Percentiles rank a stretch among this genome's conserved stretches.
Evolutionary conservation across 2,329 filamentous ascomycete genomes (phyloP).

Genomic region (Phoma sp.): DNA sequence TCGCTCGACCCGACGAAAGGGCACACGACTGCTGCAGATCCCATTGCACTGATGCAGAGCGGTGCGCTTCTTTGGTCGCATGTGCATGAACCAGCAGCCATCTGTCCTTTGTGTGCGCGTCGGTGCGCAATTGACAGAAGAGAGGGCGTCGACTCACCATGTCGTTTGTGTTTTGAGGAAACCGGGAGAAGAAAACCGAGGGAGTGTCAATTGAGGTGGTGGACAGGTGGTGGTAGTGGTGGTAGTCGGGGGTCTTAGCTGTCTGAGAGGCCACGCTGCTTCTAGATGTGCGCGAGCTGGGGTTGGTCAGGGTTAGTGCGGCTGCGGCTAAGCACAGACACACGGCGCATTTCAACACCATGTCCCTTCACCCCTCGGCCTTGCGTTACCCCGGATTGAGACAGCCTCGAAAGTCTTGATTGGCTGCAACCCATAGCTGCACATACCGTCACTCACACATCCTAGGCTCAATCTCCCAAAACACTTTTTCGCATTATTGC

Average conservation of each 20-base stretch:
- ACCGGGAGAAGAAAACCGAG: conserved; percentile 14
- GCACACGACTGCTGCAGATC: neutral
- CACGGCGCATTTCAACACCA: conserved; percentile 11
- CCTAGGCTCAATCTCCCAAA: conserved; percentile 5
- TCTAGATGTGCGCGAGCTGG: conserved; percentile 9
- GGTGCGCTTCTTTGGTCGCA: neutral
- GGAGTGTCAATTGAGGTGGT: conserved; percentile 8
- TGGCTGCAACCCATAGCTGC: conserved; percentile 1
- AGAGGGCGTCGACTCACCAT: conserved; percentile 12
- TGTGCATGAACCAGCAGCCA: conserved; percentile 3
- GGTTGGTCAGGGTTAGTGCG: conserved; percentile 9
- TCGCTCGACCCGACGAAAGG: neutral
- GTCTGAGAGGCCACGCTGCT: conserved; percentile 19
- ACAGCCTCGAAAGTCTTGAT: neutral
- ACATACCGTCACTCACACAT: neutral
- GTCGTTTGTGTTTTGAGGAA: neutral
- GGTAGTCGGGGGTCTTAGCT: conserved; percentile 13
- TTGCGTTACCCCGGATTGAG: conserved; percentile 14
- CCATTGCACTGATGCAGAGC: neutral
- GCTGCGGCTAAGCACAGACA: conserved; percentile 13
- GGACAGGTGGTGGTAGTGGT: conserved; percentile 10
- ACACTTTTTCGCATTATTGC: conserved; percentile 40
- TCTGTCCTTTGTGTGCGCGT: conserved; percentile 9
- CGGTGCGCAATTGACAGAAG: conserved; percentile 2
- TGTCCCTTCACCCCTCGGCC: conserved; percentile 8